Evolutionary conservation across 495 filamentous ascomycete species (phyloP), one percentile per base, ranked within the genome.

Genomic region (Peziza echinospora): DNA sequence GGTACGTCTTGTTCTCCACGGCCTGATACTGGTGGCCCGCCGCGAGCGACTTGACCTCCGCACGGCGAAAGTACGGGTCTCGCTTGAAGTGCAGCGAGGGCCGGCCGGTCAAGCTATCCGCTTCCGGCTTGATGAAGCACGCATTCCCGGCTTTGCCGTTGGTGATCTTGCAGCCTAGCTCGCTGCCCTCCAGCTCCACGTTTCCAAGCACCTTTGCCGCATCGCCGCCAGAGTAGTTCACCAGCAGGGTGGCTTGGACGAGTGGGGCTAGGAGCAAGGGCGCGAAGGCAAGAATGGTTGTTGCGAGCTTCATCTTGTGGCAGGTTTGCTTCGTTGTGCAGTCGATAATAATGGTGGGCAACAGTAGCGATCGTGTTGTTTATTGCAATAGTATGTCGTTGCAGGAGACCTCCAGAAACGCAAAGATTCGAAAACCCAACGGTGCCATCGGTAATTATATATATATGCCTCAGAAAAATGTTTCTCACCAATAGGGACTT

Each of bases 31-130:
- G 19, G 8, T 43, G 11, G 22, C 47, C 39, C 11, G 19, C 46
- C 43, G 43, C 28, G 44, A 55, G 26, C 10, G 53, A 59, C 37
- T 60, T 55, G 5, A 62, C 60, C 19, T 62, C 60, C 11, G 57
- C 57, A 28, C 60, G 45, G n/a, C 60, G 46, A 24, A 57, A 60
- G n/a, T 51, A 44, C 0, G 60, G 60, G 10, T 56, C 58, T 5
- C 60, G 58, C 21, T 63, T 51, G 44, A 48, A 56, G 26, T 60
- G 57, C 24, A 63, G 46, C 3, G 57, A 47, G 23, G 43, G 17
- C 30, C 39, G 49, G 9, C 58, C 54, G 0, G 47, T 54, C 16
- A 37, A 21, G 5, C 46, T 34, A 40, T 62, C 60, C 24, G 22
- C 40, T 24, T 50, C 57, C 19, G 40, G 24, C 28, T 49, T 62